Evolutionary conservation across 2,329 filamentous ascomycete species (phyloP).

Genomic region (Tolypocladium inflatum): DNA sequence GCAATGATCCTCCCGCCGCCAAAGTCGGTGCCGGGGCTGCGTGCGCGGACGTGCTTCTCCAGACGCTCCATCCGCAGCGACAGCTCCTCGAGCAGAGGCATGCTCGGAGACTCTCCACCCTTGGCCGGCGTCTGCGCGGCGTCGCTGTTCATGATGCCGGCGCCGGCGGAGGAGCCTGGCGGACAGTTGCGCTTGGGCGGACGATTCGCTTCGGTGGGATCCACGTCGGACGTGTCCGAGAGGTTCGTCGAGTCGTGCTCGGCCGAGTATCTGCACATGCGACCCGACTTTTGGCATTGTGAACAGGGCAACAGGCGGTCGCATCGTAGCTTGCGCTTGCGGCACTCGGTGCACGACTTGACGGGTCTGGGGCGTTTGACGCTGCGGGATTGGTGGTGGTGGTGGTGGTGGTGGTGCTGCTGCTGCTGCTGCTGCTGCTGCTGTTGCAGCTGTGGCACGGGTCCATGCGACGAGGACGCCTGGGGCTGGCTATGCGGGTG

Average conservation of each 20-base stretch:
- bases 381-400: slow-evolving; percentile 26
- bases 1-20: slow-evolving; percentile 20
- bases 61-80: slow-evolving; percentile 40
- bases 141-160: slow-evolving; percentile 14
- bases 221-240: slow-evolving; percentile 39
- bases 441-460: slow-evolving; percentile 12
- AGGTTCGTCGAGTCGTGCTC: slow-evolving; percentile 36
- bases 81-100: slow-evolving; percentile 36
- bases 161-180: slow-evolving; percentile 12
- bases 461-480: slow-evolving; percentile 6
- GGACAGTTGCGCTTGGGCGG: slow-evolving; percentile 29
- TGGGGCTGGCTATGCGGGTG: slow-evolving; percentile 6
- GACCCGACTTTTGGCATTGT: slow-evolving; percentile 48
- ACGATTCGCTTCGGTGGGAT: slow-evolving; percentile 20
- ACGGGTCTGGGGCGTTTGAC: slow-evolving; percentile 45
- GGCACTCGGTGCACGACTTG: slow-evolving; percentile 47
- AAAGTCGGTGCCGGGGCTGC: slow-evolving; percentile 28
- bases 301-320: slow-evolving; percentile 47
- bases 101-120: slow-evolving; percentile 20
- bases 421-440: slow-evolving; percentile 15
- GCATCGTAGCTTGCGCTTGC: slow-evolving; percentile 48
- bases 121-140: slow-evolving; percentile 14
- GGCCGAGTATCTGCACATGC: slow-evolving; percentile 41
- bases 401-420: slow-evolving; percentile 4
- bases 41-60: slow-evolving; percentile 38